Evolutionary conservation across 2,329 filamentous ascomycete genomes (phyloP).

Genomic region (Alternaria consortialis): DNA sequence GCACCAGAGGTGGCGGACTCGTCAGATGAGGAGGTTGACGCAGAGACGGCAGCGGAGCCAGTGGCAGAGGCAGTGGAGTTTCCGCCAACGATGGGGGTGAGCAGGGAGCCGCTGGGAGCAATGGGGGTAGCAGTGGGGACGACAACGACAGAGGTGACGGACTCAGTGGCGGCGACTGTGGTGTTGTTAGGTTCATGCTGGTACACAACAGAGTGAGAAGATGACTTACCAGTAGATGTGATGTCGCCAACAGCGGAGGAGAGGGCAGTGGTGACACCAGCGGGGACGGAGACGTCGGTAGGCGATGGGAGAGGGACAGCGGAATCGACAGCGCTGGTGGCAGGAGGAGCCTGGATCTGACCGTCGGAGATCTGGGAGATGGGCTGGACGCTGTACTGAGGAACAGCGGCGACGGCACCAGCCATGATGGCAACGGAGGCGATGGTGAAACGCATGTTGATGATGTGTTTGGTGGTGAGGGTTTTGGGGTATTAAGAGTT

Average conservation of each 20-base stretch:
- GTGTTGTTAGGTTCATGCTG: neutral
- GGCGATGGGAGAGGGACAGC: slow-evolving; percentile 12
- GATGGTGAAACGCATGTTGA: slow-evolving; percentile 47
- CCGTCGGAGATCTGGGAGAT: slow-evolving; percentile 52
- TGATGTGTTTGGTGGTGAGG: slow-evolving; percentile 17
- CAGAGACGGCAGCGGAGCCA: slow-evolving; percentile 2
- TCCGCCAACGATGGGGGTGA: slow-evolving; percentile 19
- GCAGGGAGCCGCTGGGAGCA: slow-evolving; percentile 10
- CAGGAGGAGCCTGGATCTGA: slow-evolving; percentile 49
- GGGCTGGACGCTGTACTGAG: slow-evolving; percentile 37
- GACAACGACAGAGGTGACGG: slow-evolving; percentile 11
- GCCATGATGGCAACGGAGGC: slow-evolving; percentile 40
- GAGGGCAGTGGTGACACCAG: slow-evolving; percentile 2
- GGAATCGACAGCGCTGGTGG: slow-evolving; percentile 19
- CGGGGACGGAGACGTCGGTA: slow-evolving; percentile 6
- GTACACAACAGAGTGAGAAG: neutral
- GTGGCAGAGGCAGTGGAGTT: slow-evolving; percentile 20
- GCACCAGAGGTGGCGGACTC: slow-evolving; percentile 12
- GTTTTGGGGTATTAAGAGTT: slow-evolving; percentile 6
- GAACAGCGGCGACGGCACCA: slow-evolving; percentile 39
- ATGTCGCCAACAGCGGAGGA: slow-evolving; percentile 3
- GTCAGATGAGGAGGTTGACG: slow-evolving; percentile 6
- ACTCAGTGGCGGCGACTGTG: slow-evolving; percentile 10
- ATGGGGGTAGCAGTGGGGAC: slow-evolving; percentile 21
- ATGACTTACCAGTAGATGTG: slow-evolving; percentile 15